Conservation (phyloP, 2,329 filamentous ascomycete genomes). For the Sphaceloma murrayae region DNA sequence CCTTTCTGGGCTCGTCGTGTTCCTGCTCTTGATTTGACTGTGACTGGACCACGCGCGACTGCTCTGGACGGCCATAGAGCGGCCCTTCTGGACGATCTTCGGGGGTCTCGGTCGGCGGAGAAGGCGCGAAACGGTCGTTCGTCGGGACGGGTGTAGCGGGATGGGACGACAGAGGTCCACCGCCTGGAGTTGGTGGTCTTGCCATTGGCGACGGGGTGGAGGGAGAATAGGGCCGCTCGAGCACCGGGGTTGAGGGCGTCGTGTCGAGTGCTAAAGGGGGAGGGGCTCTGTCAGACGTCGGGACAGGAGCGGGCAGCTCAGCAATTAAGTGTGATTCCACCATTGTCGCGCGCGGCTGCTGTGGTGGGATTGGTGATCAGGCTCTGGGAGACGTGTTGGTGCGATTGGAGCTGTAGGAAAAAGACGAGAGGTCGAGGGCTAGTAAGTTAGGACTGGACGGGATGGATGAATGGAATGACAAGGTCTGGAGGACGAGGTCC, state of each 20-base stretch:
- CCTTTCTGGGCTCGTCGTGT: not conserved
- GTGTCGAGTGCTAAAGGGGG: slow-evolving; percentile 9
- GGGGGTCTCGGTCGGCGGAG: not conserved
- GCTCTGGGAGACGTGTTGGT: slow-evolving; percentile 8
- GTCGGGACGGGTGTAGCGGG: slow-evolving; percentile 25
- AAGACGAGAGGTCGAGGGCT: slow-evolving; percentile 13
- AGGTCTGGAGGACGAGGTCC: slow-evolving; percentile 7
- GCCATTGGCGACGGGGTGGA: slow-evolving; percentile 16
- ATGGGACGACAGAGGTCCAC: slow-evolving; percentile 29
- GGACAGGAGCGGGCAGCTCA: not conserved
- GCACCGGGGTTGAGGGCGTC: not conserved
- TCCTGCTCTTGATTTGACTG: slow-evolving; percentile 1
- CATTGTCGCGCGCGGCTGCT: slow-evolving; percentile 6
- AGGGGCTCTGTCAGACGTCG: slow-evolving; percentile 10
- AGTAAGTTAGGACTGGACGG: no score
- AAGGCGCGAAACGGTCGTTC: slow-evolving; percentile 15
- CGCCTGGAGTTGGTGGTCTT: slow-evolving; percentile 26
- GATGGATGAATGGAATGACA: no score
- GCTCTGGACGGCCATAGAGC: no score
- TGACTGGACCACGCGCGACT: no score
- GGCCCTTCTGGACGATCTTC: no score
- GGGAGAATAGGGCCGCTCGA: slow-evolving; percentile 1
- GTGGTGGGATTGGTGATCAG: slow-evolving; percentile 4
- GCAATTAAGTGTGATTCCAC: not conserved
- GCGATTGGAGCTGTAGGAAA: not conserved